Percentiles rank a stretch among this genome's conserved stretches.
Evolutionary conservation across 2,329 filamentous ascomycete genomes (phyloP).

Genomic region (Microascus cirrosus): DNA sequence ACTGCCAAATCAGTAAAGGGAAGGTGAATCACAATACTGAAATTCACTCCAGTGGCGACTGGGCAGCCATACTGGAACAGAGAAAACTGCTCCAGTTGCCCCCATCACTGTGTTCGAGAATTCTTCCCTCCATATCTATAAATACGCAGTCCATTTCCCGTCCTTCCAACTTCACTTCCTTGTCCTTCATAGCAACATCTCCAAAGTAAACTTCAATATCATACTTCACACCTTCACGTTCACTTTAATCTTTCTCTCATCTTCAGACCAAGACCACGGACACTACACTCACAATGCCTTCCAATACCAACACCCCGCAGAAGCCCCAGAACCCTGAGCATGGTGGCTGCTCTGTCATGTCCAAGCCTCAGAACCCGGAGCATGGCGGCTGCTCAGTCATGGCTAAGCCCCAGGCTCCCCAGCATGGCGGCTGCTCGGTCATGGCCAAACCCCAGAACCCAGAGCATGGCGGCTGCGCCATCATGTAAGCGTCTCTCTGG

Average conservation of each 20-base stretch:
- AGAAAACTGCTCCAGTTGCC: too few species aligned
- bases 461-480: constrained; percentile 13
- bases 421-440: constrained; percentile 12
- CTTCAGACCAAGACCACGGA: constrained; percentile 12
- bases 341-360: constrained; percentile 17
- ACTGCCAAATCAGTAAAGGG: too few species aligned
- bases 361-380: constrained; percentile 14
- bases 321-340: constrained; percentile 13
- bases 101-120: too few species aligned
- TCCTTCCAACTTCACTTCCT: background rate
- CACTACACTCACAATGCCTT: constrained; percentile 12
- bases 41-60: too few species aligned
- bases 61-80: too few species aligned
- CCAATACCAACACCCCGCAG: constrained; percentile 11
- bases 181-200: background rate
- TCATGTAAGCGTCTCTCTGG: constrained; percentile 18
- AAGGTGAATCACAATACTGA: too few species aligned
- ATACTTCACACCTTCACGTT: background rate
- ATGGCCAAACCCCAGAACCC: constrained; percentile 7
- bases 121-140: too few species aligned
- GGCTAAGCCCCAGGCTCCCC: constrained; percentile 14
- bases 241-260: background rate
- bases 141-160: background rate
- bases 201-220: background rate
- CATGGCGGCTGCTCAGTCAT: constrained; percentile 16